Conservation (phyloP, 495 filamentous ascomycete genomes). For the Aspergillus egyptiacus region DNA sequence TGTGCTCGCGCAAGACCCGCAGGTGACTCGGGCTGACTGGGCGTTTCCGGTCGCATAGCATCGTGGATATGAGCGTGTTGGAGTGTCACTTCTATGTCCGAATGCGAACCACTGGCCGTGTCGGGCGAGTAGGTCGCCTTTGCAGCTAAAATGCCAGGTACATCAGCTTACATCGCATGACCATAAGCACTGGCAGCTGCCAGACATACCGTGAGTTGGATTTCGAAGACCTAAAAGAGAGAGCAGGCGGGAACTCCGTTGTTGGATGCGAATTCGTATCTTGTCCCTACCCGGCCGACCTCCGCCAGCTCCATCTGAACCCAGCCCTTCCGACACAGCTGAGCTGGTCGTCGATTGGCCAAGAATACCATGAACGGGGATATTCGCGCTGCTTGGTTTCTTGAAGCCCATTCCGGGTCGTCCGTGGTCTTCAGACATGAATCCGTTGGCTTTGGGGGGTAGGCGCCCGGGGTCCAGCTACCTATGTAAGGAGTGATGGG, state of each 20-base stretch:
- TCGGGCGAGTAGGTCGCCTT: neutral
- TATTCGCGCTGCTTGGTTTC: neutral
- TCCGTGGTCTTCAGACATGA: neutral
- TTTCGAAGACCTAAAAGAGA: conserved; percentile 31
- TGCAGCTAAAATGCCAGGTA: neutral
- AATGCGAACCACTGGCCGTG: neutral
- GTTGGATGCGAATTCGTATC: conserved; percentile 23
- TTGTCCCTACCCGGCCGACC: conserved; percentile 9
- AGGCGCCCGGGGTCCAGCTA: neutral
- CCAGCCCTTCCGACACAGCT: conserved; percentile 24
- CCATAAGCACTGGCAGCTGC: neutral
- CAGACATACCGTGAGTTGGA: conserved; percentile 17
- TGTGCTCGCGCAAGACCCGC: neutral
- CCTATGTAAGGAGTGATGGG: neutral
- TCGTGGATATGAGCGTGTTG: neutral
- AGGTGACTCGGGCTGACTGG: neutral
- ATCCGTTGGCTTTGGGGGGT: neutral
- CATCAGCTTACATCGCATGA: neutral
- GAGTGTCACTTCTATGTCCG: neutral
- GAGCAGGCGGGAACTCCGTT: conserved; percentile 35
- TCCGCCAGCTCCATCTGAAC: conserved; percentile 16
- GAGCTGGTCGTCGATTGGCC: conserved; percentile 6
- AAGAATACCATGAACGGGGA: neutral
- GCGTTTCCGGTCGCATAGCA: neutral
- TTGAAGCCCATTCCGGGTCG: neutral